Base-by-base conservation (phyloP, 805 yeast species). In the Spathaspora hagerdaliae region DNA sequence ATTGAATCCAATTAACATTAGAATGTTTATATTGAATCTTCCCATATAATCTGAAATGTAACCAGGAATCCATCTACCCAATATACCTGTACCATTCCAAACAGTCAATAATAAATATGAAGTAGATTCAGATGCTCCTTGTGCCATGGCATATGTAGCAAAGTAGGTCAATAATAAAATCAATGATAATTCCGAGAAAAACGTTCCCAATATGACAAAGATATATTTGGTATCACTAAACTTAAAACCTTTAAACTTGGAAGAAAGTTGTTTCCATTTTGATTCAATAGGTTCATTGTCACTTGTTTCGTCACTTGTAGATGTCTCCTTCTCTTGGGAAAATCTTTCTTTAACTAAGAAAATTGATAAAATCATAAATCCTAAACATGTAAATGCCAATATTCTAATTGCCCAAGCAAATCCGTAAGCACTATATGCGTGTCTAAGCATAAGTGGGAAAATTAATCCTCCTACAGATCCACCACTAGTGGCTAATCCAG, bases 401-500 rank as follows among this genome's bases (percentile, higher is more conserved):
- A 77, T 69, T 38, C 87, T 51, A 34, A 81, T 71, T 0, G 85
- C 71, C 85, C 86, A 82, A 3, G 65, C 73, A 56, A 70, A 83
- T 1, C 87, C 86, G 31, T 76, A 61, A 6, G 57, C 55, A 1
- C 64, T 58, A 49, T 77, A 75, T 41, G 78, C 56, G n/a, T 66
- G 58, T 46, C 75, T 65, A 49, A 82, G 60, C 52, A 79, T 61
- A 38, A 83, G 61, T 1, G 89, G 87, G 58, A 79, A 77, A 2
- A 79, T 56, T 8, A 82, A 67, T 5, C 89, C 90, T 1, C 88
- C 89, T 5, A 81, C 64, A 8, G 85, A 78, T 1, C 87, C 87
- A 5, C 88, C 89, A 64, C 80, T 63, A 47, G 83, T 79, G 2
- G 84, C 84, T 3, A 82, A 52, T 0, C 88, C 87, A 27, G 82